phyloP scores from a whole-genome alignment of 2,329 filamentous ascomycete genomes.

The Lasiodiplodia hormozganensis region DNA sequence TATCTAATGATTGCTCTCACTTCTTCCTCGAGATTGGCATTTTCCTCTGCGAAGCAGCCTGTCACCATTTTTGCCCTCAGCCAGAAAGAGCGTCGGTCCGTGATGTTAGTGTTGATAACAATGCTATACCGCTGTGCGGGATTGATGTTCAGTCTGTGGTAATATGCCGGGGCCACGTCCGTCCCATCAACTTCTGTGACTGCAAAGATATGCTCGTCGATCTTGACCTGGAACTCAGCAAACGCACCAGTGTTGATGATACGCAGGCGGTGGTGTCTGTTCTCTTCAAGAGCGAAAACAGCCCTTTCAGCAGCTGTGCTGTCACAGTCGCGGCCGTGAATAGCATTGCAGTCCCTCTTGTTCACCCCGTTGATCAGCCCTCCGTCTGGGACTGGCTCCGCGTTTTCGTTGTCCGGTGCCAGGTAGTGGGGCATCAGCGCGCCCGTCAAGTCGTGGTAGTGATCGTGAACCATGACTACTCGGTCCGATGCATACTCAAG shows the following conservation, averaged over 20 bases:
- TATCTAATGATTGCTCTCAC: slow-evolving; percentile 61
- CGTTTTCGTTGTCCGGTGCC: slow-evolving; percentile 54
- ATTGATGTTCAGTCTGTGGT: slow-evolving; percentile 66
- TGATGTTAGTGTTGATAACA: slow-evolving; percentile 61
- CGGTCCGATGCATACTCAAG: slow-evolving; percentile 59
- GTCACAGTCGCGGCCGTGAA: slow-evolving; percentile 47
- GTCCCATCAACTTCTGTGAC: slow-evolving; percentile 73
- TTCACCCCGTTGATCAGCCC: slow-evolving; percentile 52
- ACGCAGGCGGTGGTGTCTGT: slow-evolving; percentile 72
- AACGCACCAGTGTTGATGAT: slow-evolving; percentile 78
- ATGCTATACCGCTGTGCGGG: slow-evolving; percentile 75
- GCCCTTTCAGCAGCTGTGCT: slow-evolving; percentile 39
- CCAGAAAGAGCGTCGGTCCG: slow-evolving; percentile 45
- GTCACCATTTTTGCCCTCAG: slow-evolving; percentile 66
- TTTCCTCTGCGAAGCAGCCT: slow-evolving; percentile 64
- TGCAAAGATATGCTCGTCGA: slow-evolving; percentile 69
- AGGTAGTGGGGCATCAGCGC: slow-evolving; percentile 62
- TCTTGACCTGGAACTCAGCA: slow-evolving; percentile 59
- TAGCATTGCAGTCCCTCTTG: slow-evolving; percentile 45
- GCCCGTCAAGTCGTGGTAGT: slow-evolving; percentile 66
- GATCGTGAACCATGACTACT: slow-evolving; percentile 70
- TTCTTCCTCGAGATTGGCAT: slow-evolving; percentile 54
- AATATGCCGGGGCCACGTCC: slow-evolving; percentile 61
- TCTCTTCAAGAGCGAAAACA: slow-evolving; percentile 46
- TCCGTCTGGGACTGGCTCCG: slow-evolving; percentile 63